These are phyloP conservation scores for Cichorium intybus DNA, from an alignment of 140 eudicot genomes.

Conservation along the genomic window DNA sequence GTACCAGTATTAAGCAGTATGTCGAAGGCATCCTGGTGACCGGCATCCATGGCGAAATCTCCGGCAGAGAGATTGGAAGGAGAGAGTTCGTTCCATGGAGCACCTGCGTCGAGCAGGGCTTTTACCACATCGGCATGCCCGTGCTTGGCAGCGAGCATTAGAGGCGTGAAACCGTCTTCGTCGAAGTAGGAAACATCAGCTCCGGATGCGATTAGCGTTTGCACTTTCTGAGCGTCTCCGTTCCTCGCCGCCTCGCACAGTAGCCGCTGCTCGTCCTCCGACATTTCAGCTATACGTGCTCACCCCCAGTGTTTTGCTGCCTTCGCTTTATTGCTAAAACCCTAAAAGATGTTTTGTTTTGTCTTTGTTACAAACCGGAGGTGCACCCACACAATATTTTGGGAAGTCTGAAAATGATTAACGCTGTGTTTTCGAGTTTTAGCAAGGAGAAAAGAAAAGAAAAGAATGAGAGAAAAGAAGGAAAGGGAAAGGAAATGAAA, in stretches of 20 bases:
- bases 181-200: slow-evolving; percentile 79
- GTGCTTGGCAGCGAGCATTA: slow-evolving; percentile 92
- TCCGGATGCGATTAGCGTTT: slow-evolving; percentile 57
- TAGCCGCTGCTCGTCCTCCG: slow-evolving; percentile 42
- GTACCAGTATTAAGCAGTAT: slow-evolving; percentile 73
- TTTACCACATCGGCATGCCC: slow-evolving; percentile 59
- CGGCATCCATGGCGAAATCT: slow-evolving; percentile 86
- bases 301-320: not conserved
- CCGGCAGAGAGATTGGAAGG: slow-evolving; percentile 86
- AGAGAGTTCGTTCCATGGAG: slow-evolving; percentile 96
- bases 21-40: slow-evolving; percentile 79
- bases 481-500: too few relatives aligned
- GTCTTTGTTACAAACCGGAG: too few relatives aligned
- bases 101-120: slow-evolving; percentile 79
- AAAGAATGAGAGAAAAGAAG: too few relatives aligned
- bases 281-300: slow-evolving; percentile 35
- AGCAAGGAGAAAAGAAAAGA: too few relatives aligned
- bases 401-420: too few relatives aligned
- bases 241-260: slow-evolving; percentile 65
- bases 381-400: too few relatives aligned
- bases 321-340: not conserved
- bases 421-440: too few relatives aligned
- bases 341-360: not conserved
- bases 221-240: slow-evolving; percentile 44
- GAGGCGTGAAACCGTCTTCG: slow-evolving; percentile 73